A percentile compares a stretch with the other conserved stretches of the same genome.
phyloP scores from a whole-genome alignment of 257 asterid genomes.

The Capsicum pubescens region DNA sequence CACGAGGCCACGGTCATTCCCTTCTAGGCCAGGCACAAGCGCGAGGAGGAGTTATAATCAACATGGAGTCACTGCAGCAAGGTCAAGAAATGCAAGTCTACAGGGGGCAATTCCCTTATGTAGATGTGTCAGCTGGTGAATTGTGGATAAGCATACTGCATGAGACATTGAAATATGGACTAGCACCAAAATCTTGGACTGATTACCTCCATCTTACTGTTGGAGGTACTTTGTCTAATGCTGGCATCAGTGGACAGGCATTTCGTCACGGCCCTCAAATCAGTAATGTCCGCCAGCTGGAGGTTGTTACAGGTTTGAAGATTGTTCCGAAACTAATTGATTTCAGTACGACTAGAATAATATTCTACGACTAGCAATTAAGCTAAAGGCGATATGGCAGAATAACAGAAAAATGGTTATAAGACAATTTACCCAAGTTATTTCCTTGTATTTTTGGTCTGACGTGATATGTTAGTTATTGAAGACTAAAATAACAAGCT shows the following conservation, averaged over 20 bases:
- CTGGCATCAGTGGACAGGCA: conserved; percentile 95
- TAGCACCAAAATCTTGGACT: conserved; percentile 94
- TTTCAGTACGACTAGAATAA: neutral
- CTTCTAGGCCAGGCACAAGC: conserved; percentile 80
- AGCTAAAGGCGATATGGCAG: neutral
- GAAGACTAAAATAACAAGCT: neutral
- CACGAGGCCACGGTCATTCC: conserved; percentile 88
- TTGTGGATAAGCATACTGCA: conserved; percentile 80
- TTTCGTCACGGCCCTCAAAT: conserved; percentile 95
- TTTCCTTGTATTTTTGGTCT: neutral
- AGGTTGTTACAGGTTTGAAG: conserved; percentile 88
- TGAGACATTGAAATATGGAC: conserved; percentile 66
- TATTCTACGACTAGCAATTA: neutral
- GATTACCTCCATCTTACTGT: conserved; percentile 87
- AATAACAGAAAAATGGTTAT: conserved; percentile 10
- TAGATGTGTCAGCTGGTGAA: conserved; percentile 79
- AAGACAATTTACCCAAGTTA: conserved; percentile 14
- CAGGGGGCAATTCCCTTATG: conserved; percentile 54
- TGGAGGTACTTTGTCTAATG: conserved; percentile 92
- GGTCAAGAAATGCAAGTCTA: conserved; percentile 61
- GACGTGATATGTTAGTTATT: neutral
- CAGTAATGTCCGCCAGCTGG: conserved; percentile 83
- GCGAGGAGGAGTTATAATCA: conserved; percentile 72
- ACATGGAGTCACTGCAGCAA: conserved; percentile 59
- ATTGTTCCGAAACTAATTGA: neutral